Percentiles rank a stretch among this genome's conserved stretches.
Evolutionary conservation across 768 basidiomycete species (phyloP).

Genomic region (Tremella yokohamensis): DNA sequence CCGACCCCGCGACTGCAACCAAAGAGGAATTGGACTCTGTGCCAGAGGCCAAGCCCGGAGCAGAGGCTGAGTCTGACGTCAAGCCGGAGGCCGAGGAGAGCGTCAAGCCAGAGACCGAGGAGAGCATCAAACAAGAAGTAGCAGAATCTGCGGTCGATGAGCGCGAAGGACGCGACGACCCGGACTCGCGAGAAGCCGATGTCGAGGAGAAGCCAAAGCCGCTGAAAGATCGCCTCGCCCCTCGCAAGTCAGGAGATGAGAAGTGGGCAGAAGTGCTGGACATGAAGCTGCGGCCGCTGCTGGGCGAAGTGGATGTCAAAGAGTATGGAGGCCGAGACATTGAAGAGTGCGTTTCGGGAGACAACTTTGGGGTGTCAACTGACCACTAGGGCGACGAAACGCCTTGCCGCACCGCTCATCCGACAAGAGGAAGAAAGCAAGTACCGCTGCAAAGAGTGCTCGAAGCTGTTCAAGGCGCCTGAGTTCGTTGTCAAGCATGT

Average conservation of each 20-base stretch:
- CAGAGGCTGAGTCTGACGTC: not conserved
- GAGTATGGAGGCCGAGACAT: conserved; percentile 84
- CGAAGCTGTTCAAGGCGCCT: conserved; percentile 95
- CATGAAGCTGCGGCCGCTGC: conserved; percentile 73
- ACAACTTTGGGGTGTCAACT: not conserved
- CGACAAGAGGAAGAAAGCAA: conserved; percentile 97
- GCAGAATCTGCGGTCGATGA: conserved; percentile 54
- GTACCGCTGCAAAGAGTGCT: conserved; percentile 88
- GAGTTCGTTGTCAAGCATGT: conserved; percentile 98
- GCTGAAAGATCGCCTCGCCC: conserved; percentile 22
- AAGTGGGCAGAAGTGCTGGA: conserved; percentile 89
- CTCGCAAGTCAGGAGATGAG: conserved; percentile 59
- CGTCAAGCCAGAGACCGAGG: conserved; percentile 21
- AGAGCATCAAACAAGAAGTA: conserved; percentile 29
- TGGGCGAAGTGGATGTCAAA: conserved; percentile 75
- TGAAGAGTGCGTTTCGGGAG: conserved; percentile 66
- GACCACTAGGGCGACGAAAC: conserved; percentile 67
- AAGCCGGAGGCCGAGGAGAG: conserved; percentile 7
- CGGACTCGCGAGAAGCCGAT: conserved; percentile 38
- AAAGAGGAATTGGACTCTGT: conserved; percentile 53
- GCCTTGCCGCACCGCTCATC: conserved; percentile 71
- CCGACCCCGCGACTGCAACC: conserved; percentile 6
- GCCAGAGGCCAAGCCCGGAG: conserved; percentile 13
- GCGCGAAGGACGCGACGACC: conserved; percentile 17
- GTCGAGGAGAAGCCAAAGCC: conserved; percentile 26